Evolutionary conservation across 352 stramenopile genomes (phyloP).

Genomic region (Phytophthora multivora): DNA sequence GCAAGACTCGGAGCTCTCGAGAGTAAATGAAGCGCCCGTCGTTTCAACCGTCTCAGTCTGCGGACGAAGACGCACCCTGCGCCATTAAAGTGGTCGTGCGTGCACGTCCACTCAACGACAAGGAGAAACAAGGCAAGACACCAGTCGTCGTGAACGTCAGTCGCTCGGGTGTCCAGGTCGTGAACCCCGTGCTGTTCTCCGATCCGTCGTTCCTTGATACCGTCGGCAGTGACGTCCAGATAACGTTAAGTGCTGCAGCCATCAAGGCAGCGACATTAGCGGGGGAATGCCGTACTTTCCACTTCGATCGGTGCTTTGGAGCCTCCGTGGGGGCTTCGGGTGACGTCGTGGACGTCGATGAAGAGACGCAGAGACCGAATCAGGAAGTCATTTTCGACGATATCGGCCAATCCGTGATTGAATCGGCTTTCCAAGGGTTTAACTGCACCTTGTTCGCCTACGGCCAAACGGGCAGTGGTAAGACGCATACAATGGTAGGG

Average conservation of each 20-base stretch:
- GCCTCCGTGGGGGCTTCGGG: slow-evolving; percentile 27
- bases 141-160: slow-evolving; percentile 59
- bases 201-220: slow-evolving; percentile 59
- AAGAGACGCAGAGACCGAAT: slow-evolving; percentile 53
- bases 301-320: slow-evolving; percentile 83
- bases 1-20: background rate
- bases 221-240: slow-evolving; percentile 6
- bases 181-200: slow-evolving; percentile 65
- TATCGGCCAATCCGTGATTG: slow-evolving; percentile 69
- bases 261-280: slow-evolving; percentile 41
- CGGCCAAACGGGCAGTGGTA: slow-evolving; percentile 80
- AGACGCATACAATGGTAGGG: slow-evolving; percentile 88
- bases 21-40: slow-evolving; percentile 9
- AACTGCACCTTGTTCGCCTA: slow-evolving; percentile 87
- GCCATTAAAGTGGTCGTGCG: slow-evolving; percentile 82
- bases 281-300: slow-evolving; percentile 68
- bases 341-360: slow-evolving; percentile 34
- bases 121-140: slow-evolving; percentile 53
- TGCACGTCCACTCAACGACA: slow-evolving; percentile 65
- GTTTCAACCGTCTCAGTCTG: background rate
- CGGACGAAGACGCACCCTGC: slow-evolving; percentile 36
- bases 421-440: slow-evolving; percentile 80
- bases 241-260: slow-evolving; percentile 35
- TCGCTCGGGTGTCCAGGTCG: slow-evolving; percentile 56
- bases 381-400: slow-evolving; percentile 83